These are phyloP conservation scores for Trichophyton schoenleinii DNA, from an alignment of 2,329 filamentous ascomycete genomes.

Conservation along the genomic window DNA sequence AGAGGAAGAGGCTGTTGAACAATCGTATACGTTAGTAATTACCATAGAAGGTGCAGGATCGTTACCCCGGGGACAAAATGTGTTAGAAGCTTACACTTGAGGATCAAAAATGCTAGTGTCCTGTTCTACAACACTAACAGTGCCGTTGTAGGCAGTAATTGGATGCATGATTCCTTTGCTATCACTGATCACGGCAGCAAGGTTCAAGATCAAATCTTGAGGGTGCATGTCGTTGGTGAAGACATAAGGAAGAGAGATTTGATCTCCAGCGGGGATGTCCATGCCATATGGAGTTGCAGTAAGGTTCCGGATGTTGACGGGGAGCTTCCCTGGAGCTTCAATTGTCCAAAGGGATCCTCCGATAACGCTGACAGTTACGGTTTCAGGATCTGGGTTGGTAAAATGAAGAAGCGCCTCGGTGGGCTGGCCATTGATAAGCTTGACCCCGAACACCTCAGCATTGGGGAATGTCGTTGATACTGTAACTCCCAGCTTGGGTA, in stretches of 20 bases:
- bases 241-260: constrained; percentile 63
- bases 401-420: constrained; percentile 74
- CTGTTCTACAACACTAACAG: constrained; percentile 76
- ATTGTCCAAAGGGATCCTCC: constrained; percentile 59
- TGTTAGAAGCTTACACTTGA: constrained; percentile 59
- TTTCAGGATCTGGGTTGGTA: constrained; percentile 65
- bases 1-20: constrained; percentile 74
- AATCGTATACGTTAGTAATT: constrained; percentile 9
- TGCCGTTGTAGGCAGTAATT: constrained; percentile 65
- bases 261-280: constrained; percentile 61
- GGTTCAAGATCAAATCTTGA: constrained; percentile 68
- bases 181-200: constrained; percentile 62
- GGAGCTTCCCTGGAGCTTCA: constrained; percentile 41
- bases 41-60: constrained; percentile 4
- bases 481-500: constrained; percentile 44
- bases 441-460: constrained; percentile 79
- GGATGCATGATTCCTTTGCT: constrained; percentile 59
- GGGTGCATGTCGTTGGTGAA: constrained; percentile 89
- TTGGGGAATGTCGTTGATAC: constrained; percentile 49
- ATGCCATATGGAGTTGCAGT: constrained; percentile 63
- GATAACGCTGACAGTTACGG: constrained; percentile 64
- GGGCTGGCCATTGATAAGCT: constrained; percentile 83
- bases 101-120: constrained; percentile 87
- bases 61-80: not conserved
- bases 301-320: constrained; percentile 67